phyloP scores from a whole-genome alignment of 495 filamentous ascomycete species.

The Lophium mytilinum region DNA sequence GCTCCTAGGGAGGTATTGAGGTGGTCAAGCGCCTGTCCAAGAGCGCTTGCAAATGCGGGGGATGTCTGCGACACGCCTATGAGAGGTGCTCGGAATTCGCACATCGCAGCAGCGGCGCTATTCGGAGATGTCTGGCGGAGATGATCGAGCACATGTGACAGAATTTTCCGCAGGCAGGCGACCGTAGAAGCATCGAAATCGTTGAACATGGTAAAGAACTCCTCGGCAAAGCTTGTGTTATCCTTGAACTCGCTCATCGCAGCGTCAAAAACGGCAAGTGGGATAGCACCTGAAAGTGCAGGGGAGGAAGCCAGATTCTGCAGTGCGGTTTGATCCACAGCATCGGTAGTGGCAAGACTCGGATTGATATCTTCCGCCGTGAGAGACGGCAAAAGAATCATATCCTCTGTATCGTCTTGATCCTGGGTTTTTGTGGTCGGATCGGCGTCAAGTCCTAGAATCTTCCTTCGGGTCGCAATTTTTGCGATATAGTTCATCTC shows the following conservation, averaged over 20 bases:
- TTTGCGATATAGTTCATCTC: conserved; percentile 88
- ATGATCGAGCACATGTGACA: conserved; percentile 63
- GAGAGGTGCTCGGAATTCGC: conserved; percentile 62
- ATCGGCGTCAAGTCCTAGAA: conserved; percentile 57
- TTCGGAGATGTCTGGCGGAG: conserved; percentile 52
- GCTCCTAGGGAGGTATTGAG: conserved; percentile 37
- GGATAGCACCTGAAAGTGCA: conserved; percentile 80
- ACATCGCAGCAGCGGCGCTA: conserved; percentile 53
- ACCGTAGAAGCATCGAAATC: conserved; percentile 47
- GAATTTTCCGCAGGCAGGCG: conserved; percentile 57
- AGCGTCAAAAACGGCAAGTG: conserved; percentile 83
- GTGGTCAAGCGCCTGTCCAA: conserved; percentile 55
- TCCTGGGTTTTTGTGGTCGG: conserved; percentile 29
- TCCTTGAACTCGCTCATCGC: conserved; percentile 69
- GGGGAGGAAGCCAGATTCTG: conserved; percentile 66
- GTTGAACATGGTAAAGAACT: conserved; percentile 74
- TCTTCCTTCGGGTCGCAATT: conserved; percentile 60
- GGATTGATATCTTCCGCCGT: conserved; percentile 61
- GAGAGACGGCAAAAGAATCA: conserved; percentile 54
- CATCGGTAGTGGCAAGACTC: conserved; percentile 43
- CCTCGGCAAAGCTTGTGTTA: conserved; percentile 53
- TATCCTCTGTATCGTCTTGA: conserved; percentile 37
- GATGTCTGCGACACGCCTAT: conserved; percentile 55
- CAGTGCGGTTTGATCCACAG: conserved; percentile 44
- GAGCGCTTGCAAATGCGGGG: conserved; percentile 61